Conservation (phyloP, 139 green algal species). For the Eudorina sp. region DNA sequence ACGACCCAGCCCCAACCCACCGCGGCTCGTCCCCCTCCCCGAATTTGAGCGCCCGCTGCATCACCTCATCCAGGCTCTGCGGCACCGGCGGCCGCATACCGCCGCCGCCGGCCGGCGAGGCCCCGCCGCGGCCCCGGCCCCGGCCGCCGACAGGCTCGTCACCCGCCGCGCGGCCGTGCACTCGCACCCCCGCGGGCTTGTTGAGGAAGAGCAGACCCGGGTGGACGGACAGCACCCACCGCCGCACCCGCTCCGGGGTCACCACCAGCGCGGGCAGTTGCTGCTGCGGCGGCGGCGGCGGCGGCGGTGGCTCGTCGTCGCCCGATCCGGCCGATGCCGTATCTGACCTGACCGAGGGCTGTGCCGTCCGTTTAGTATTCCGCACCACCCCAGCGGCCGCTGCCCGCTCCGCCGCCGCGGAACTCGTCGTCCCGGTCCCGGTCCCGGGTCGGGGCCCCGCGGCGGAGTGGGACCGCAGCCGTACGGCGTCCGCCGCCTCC, state of each 20-base stretch:
- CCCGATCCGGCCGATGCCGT: too few relatives aligned
- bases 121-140: not conserved
- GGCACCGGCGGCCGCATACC: constrained; percentile 36
- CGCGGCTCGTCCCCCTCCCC: constrained; percentile 45
- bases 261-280: not conserved
- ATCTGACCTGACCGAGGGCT: too few relatives aligned
- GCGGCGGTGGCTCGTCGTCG: not conserved
- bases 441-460: constrained; percentile 5
- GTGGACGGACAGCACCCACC: constrained; percentile 35
- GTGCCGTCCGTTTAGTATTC: too few relatives aligned
- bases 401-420: not conserved
- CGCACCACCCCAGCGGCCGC: too few relatives aligned
- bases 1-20: too few relatives aligned
- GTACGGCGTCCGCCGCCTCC: not conserved
- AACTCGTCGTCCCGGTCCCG: not conserved
- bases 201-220: constrained; percentile 71
- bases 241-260: constrained; percentile 21
- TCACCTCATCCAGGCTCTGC: constrained; percentile 54
- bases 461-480: not conserved
- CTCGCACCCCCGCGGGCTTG: constrained; percentile 76
- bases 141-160: not conserved
- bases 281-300: not conserved
- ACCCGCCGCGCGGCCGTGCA: constrained; percentile 60
- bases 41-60: constrained; percentile 45
- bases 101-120: not conserved